phyloP scores from a whole-genome alignment of 768 basidiomycete species.

The Cantharellus anzutake region DNA sequence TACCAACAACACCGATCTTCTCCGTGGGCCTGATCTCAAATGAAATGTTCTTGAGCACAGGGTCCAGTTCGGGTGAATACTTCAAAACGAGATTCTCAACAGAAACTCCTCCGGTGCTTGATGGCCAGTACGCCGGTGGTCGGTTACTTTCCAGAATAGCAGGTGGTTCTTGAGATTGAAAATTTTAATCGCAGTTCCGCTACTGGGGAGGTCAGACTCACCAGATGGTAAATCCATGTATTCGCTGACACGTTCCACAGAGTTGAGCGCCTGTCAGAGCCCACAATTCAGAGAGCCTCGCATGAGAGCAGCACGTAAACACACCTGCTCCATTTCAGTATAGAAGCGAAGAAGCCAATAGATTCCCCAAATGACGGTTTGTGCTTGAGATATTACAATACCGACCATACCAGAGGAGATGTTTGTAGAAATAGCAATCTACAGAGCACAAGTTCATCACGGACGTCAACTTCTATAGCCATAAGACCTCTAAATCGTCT shows the following conservation, averaged over 20 bases:
- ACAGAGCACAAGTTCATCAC: not conserved
- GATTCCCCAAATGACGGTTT: slow-evolving; percentile 23
- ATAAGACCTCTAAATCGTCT: not conserved
- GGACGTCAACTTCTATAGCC: not conserved
- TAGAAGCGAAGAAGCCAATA: slow-evolving; percentile 2
- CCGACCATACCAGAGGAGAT: slow-evolving; percentile 16
- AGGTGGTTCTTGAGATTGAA: slow-evolving; percentile 17
- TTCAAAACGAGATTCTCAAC: slow-evolving; percentile 17
- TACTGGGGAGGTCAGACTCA: not conserved
- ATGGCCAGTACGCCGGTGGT: slow-evolving; percentile 17
- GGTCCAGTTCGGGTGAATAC: slow-evolving; percentile 12
- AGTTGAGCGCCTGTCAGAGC: slow-evolving; percentile 18
- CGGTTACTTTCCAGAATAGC: slow-evolving; percentile 19
- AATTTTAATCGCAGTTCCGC: slow-evolving; percentile 18
- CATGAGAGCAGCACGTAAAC: not conserved
- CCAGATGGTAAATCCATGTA: slow-evolving; percentile 76
- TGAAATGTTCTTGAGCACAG: slow-evolving; percentile 19
- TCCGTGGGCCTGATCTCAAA: slow-evolving; percentile 14
- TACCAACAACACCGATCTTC: slow-evolving; percentile 5
- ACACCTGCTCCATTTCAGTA: slow-evolving; percentile 1
- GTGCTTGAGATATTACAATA: slow-evolving; percentile 55
- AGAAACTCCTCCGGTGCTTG: slow-evolving; percentile 9
- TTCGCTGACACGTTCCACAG: slow-evolving; percentile 81
- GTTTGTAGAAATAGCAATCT: not conserved
- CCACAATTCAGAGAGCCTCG: not conserved